phyloP scores from a whole-genome alignment of 306 rosid genomes.

The Pachyrhizus erosus region DNA sequence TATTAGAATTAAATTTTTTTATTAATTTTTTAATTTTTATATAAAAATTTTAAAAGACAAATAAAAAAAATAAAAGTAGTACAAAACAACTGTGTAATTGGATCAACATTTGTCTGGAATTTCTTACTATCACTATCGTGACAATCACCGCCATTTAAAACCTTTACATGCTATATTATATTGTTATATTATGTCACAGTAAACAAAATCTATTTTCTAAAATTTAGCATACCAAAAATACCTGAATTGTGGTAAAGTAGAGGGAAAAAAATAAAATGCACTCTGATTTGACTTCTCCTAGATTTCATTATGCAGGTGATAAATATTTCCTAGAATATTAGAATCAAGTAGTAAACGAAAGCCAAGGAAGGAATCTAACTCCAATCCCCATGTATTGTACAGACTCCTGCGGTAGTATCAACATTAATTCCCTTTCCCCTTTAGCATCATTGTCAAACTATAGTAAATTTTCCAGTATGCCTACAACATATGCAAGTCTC shows the following conservation, averaged over 20 bases:
- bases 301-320: background rate
- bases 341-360: background rate
- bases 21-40: too few species aligned
- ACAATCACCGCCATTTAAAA: background rate
- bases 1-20: too few species aligned
- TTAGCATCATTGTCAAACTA: conserved; percentile 34
- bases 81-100: too few species aligned
- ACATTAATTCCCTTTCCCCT: background rate
- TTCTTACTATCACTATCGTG: too few species aligned
- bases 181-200: background rate
- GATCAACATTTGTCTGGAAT: too few species aligned
- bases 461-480: conserved; percentile 8
- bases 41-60: too few species aligned
- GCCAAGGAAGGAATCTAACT: background rate
- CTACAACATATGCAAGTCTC: conserved; percentile 22
- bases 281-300: background rate
- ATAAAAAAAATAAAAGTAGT: too few species aligned
- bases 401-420: conserved; percentile 25
- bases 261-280: background rate
- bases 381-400: conserved; percentile 35
- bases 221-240: background rate
- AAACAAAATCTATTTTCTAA: background rate
- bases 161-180: background rate
- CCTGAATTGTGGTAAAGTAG: background rate
- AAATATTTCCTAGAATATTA: background rate